Base-by-base conservation (phyloP, 805 yeast genomes). In the Schizosaccharomyces octosporus region DNA sequence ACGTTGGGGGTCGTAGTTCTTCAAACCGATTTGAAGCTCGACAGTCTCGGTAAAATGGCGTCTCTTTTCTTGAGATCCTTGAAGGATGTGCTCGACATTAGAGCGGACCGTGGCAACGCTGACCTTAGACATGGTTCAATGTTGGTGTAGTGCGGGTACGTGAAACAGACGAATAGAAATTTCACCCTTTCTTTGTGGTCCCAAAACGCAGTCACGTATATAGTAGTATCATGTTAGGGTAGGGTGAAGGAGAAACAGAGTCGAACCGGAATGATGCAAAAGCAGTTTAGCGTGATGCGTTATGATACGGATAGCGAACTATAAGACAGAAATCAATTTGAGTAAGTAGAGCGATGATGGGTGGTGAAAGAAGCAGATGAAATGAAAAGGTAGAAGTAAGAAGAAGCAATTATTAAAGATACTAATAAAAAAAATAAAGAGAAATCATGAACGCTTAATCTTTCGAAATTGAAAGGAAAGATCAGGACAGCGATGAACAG, bases 1-100 rank as follows among this genome's bases (percentile, higher is more conserved):
- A 87, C 98, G 89, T 83, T 93, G 98, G 76, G 99, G 97, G 78
- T 93, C 99, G 80, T 93, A 93, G 95, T 93, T 93, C 89, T 93
- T 93, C 73, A 93, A 84, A 79, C 98, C 98, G 75, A 93, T 95
- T 82, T 93, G 98, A 76, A 93, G 83, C 82, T 93, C 99, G 73
- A 93, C 89, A 78, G 99, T 90, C 85, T 93, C 99, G 79, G 90
- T 85, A 82, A 93, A 93, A 95, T 93, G 93, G 85, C 99, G 89
- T 96, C 93, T 90, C 87, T 93, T 93, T 78, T 85, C 93, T 76
- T 75, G 81, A 72, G 97, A 87, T 83, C 76, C 82, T 75, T 83
- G 84, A 77, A 93, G 80, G 74, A 93, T 81, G 79, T 87, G 84
- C 76, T 85, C 81, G 76, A 93, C 97, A 82, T 88, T 81, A 74